These are phyloP conservation scores for Boletellus ananas DNA, from an alignment of 768 basidiomycete species.

Conservation along the genomic window DNA sequence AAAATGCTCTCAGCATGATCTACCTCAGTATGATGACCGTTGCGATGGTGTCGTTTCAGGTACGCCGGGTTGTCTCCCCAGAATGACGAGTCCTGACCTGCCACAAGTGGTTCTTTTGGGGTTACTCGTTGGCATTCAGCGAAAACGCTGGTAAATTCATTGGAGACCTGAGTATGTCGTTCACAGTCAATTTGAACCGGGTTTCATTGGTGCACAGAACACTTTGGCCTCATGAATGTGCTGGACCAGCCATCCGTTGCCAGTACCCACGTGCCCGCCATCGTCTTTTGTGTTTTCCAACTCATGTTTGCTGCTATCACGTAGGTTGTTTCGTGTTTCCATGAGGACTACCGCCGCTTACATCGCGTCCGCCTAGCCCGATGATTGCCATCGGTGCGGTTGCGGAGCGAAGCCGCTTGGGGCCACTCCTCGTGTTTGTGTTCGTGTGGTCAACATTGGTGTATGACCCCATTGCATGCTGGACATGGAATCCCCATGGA, in stretches of 20 bases:
- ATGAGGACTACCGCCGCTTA: neutral
- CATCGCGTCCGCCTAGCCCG: conserved; percentile 44
- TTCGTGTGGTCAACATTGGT: conserved; percentile 88
- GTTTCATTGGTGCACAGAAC: conserved; percentile 41
- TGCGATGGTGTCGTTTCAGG: conserved; percentile 83
- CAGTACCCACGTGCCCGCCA: conserved; percentile 61
- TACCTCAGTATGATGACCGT: conserved; percentile 73
- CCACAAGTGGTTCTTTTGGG: conserved; percentile 94
- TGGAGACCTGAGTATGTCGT: conserved; percentile 69
- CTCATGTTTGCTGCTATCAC: conserved; percentile 90
- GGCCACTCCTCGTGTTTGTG: conserved; percentile 85
- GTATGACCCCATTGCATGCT: conserved; percentile 93
- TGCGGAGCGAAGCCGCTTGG: conserved; percentile 82
- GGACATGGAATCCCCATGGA: conserved; percentile 88
- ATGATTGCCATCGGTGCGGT: conserved; percentile 90
- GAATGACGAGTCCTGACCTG: neutral
- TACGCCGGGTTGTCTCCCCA: conserved; percentile 47
- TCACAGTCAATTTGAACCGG: neutral
- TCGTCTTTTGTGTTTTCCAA: conserved; percentile 84
- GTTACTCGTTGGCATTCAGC: conserved; percentile 88
- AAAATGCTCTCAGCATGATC: conserved; percentile 92
- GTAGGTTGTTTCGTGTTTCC: conserved; percentile 37
- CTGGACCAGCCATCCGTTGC: conserved; percentile 73
- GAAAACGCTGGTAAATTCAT: conserved; percentile 74
- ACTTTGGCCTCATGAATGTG: conserved; percentile 82